Evolutionary conservation across 163 green algal species (phyloP), one percentile per base, ranked within the genome.

Genomic region (Prototheca wickerhamii): DNA sequence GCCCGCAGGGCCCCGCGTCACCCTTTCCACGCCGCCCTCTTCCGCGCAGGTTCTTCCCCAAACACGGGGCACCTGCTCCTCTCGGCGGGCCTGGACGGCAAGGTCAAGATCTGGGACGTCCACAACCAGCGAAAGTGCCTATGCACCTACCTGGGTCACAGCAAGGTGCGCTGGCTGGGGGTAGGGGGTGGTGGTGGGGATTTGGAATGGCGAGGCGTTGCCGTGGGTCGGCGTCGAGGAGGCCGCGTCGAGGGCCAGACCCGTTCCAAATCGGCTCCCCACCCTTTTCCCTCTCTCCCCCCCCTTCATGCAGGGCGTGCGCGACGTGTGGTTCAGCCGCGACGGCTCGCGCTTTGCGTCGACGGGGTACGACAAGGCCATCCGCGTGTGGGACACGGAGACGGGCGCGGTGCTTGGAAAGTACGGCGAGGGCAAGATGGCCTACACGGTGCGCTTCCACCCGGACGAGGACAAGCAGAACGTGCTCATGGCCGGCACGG

Each of bases 341-440:
- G 87, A 97, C 70, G 93, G 93, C 52, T 53, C 66, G 15, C 78
- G 78, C 32, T 98, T 99, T 72, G 67, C 95, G 32, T 87, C 69
- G 64, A 87, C 83, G 26, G 84, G 82, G n/a, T 96, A 93, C 58
- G 89, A 95, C 74, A 90, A 89, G 70, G 89, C 91, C 67, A 89
- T 98, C 57, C 89, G 89, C 53, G 70, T 96, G 42, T 99, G 93
- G 93, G 93, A 99, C 76, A 97, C 92, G 17, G 93, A 99, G 75
- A 97, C 92, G 20, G 93, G 93, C 2, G 63, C 88, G 64, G 81
- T 89, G 23, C 34, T 75, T 10, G n/a, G 26, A n/a, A 71, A 56
- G 40, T 73, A 82, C 50, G 76, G 65, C 6, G 71, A 82, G 58
- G 71, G 72, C 60, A 85, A 86, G 73, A 85, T 93, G 72, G 86